Percentiles rank a stretch among this genome's conserved stretches.
phyloP scores from a whole-genome alignment of 768 basidiomycete genomes.

The Hebeloma cylindrosporum region DNA sequence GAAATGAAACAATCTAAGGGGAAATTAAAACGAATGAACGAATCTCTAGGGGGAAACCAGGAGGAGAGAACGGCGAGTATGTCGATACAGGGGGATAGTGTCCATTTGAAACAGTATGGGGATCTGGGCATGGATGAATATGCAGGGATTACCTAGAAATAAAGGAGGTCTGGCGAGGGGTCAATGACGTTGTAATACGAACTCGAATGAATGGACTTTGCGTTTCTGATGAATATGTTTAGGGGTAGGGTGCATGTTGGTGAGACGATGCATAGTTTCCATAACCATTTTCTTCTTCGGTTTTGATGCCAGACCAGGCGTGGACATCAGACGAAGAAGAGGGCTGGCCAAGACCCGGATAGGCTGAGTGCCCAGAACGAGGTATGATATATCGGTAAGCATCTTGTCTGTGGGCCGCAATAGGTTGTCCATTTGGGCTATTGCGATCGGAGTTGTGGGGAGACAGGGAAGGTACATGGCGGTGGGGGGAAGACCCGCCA shows the following conservation, averaged over 20 bases:
- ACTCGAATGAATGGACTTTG: neutral
- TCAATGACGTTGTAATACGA: neutral
- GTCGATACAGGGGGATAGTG: constrained; percentile 29
- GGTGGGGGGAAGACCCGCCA: constrained; percentile 36
- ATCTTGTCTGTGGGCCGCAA: constrained; percentile 31
- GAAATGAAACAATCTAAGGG: constrained; percentile 10
- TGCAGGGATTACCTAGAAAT: too few species aligned
- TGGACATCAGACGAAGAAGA: constrained; percentile 17
- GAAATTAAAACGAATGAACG: constrained; percentile 8
- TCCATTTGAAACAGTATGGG: too few species aligned
- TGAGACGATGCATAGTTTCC: constrained; percentile 21
- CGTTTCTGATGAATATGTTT: constrained; percentile 1
- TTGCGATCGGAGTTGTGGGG: constrained; percentile 36
- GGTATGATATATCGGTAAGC: constrained; percentile 37
- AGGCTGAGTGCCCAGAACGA: constrained; percentile 15
- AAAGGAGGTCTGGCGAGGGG: too few species aligned
- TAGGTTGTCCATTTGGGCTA: constrained; percentile 34
- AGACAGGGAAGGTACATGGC: constrained; percentile 35
- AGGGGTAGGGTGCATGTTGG: constrained; percentile 25
- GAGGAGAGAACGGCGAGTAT: constrained; percentile 14
- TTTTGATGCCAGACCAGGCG: constrained; percentile 27
- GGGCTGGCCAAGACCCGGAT: constrained; percentile 15
- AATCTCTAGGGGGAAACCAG: constrained; percentile 11
- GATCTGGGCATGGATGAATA: too few species aligned
- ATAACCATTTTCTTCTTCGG: constrained; percentile 29